Evolutionary conservation across 163 green algal species (phyloP).

Genomic region (Scenedesmus sp.): DNA sequence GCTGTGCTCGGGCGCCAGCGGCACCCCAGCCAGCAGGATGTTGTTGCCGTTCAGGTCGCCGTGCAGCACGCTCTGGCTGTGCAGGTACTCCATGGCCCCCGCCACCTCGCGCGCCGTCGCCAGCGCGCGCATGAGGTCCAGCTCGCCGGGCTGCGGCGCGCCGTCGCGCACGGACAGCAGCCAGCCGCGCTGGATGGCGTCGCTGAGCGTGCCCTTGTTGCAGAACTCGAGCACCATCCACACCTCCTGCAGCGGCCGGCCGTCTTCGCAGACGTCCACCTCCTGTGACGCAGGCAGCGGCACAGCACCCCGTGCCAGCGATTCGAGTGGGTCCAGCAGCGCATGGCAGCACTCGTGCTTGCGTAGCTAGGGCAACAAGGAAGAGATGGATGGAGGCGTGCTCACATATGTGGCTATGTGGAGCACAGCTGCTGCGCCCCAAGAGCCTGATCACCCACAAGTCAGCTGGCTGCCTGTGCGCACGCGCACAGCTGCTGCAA

Average conservation of each 20-base stretch:
- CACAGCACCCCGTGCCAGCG: not conserved
- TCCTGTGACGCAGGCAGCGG: not conserved
- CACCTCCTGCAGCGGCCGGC: constrained; percentile 63
- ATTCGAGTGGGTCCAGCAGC: not conserved
- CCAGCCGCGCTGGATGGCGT: constrained; percentile 64
- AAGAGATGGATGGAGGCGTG: too few relatives aligned
- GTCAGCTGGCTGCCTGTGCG: too few relatives aligned
- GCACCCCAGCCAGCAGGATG: constrained; percentile 62
- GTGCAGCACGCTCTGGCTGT: constrained; percentile 73
- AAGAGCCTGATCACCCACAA: too few relatives aligned
- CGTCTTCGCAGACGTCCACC: constrained; percentile 59
- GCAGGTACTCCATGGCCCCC: constrained; percentile 74
- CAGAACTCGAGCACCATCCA: constrained; percentile 75
- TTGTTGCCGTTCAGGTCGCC: constrained; percentile 75
- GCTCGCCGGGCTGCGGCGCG: not conserved
- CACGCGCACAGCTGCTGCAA: too few relatives aligned
- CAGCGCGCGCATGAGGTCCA: constrained; percentile 38
- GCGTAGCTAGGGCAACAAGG: too few relatives aligned
- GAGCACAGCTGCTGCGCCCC: too few relatives aligned
- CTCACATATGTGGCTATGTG: too few relatives aligned
- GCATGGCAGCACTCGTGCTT: too few relatives aligned
- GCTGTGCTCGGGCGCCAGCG: not conserved
- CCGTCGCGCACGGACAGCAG: constrained; percentile 21
- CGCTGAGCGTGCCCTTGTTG: constrained; percentile 65
- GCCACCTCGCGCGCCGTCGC: constrained; percentile 71